A percentile compares a stretch with the other conserved stretches of the same genome.
Evolutionary conservation across 2,329 filamentous ascomycete species (phyloP).

Genomic region (Sporothrix phasma): DNA sequence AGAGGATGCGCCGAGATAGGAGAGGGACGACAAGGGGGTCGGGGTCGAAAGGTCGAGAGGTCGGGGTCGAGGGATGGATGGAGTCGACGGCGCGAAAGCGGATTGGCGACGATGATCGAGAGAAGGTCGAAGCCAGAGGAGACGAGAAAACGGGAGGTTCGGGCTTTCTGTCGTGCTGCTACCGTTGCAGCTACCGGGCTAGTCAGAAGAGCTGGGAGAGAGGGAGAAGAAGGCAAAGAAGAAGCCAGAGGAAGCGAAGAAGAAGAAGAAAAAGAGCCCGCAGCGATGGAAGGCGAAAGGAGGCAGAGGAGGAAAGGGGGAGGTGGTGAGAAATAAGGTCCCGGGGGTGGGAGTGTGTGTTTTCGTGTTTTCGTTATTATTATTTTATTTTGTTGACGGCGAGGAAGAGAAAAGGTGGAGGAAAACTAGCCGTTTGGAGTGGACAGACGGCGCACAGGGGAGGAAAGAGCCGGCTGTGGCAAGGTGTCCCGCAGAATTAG

Average conservation of each 20-base stretch:
- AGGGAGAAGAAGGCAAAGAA: not conserved
- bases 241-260: not conserved
- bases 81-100: not conserved
- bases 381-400: constrained; percentile 7
- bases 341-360: constrained; percentile 5
- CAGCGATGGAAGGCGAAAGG: not conserved
- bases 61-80: not conserved
- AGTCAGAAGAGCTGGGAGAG: not conserved
- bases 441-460: not conserved
- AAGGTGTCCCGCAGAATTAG: not conserved
- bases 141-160: not conserved
- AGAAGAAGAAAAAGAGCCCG: not conserved
- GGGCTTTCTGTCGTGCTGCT: not conserved
- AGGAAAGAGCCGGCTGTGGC: not conserved
- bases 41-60: too few relatives aligned
- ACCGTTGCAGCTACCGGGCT: not conserved
- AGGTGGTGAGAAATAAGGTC: constrained; percentile 6
- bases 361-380: not conserved
- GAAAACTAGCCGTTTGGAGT: constrained; percentile 4
- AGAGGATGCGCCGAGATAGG: not conserved
- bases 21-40: not conserved
- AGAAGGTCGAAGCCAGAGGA: not conserved
- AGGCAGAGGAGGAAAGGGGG: constrained; percentile 2
- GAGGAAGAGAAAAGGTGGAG: constrained; percentile 10
- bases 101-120: constrained; percentile 4